phyloP scores from a whole-genome alignment of 2,329 filamentous ascomycete species.

The Clarireedia sp. region DNA sequence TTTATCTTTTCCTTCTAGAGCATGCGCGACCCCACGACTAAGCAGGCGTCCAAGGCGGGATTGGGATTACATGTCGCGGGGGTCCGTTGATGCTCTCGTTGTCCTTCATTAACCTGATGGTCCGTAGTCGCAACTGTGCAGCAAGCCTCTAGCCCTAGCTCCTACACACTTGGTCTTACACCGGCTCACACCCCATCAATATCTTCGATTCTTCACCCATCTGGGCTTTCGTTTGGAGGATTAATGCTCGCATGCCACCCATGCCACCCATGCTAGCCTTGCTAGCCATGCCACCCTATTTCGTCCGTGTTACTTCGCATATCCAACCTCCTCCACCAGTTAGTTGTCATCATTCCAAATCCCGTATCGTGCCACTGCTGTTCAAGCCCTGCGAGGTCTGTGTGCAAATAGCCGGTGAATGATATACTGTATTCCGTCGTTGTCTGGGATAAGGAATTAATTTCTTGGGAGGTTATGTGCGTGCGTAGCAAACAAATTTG shows the following conservation, averaged over 20 bases:
- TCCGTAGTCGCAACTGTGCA: conserved; percentile 8
- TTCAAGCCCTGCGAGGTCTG: background rate
- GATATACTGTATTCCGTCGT: background rate
- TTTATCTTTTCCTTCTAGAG: too few relatives aligned
- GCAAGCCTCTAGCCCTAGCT: background rate
- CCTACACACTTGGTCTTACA: background rate
- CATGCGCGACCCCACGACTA: too few relatives aligned
- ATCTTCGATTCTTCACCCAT: background rate
- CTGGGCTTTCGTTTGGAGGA: background rate
- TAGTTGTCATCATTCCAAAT: background rate
- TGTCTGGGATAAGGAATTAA: background rate
- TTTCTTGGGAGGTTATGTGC: too few relatives aligned
- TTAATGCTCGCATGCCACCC: background rate
- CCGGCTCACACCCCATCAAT: background rate
- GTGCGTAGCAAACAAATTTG: too few relatives aligned
- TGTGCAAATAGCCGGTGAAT: background rate
- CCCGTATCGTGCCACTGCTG: background rate
- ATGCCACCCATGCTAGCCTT: background rate
- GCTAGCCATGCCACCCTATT: background rate
- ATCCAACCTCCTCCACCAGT: background rate
- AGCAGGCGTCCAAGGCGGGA: too few relatives aligned
- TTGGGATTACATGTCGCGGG: too few relatives aligned
- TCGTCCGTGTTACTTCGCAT: background rate
- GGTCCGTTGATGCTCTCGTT: background rate
- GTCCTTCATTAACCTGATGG: background rate